These are phyloP conservation scores for Macrotyloma uniflorum DNA, from an alignment of 306 rosid genomes.

Conservation along the genomic window DNA sequence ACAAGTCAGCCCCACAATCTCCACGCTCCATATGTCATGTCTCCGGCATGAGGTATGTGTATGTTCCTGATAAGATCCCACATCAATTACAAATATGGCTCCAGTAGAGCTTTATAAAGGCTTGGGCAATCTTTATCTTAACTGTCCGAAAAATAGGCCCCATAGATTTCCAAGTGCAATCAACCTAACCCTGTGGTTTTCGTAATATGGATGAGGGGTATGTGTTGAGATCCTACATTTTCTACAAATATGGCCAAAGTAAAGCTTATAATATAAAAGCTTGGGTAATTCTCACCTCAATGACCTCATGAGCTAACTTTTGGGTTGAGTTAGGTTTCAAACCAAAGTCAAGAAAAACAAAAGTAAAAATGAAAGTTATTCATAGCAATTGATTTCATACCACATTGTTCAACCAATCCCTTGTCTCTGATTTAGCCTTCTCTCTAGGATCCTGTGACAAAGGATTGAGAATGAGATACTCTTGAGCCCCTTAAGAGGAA, in stretches of 20 bases:
- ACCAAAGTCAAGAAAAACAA: background rate
- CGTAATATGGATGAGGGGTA: background rate
- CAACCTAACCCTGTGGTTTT: background rate
- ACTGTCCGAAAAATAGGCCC: background rate
- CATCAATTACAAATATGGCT: background rate
- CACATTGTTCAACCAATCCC: conserved; percentile 93
- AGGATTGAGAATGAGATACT: conserved; percentile 15
- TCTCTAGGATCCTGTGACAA: conserved; percentile 78
- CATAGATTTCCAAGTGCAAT: background rate
- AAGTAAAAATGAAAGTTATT: conserved; percentile 4
- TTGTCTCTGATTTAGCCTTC: conserved; percentile 88
- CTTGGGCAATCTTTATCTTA: background rate
- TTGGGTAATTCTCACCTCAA: background rate
- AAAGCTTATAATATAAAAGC: background rate
- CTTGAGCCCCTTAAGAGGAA: background rate
- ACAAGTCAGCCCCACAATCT: background rate
- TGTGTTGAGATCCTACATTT: background rate
- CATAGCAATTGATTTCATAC: conserved; percentile 50
- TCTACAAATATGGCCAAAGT: background rate
- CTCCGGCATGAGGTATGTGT: background rate
- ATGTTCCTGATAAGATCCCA: background rate
- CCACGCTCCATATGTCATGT: background rate
- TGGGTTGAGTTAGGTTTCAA: background rate
- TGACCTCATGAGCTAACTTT: background rate
- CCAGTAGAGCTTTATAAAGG: background rate